Evolutionary conservation across 2,329 filamentous ascomycete genomes (phyloP).

Genomic region (Aspergillus floridensis): DNA sequence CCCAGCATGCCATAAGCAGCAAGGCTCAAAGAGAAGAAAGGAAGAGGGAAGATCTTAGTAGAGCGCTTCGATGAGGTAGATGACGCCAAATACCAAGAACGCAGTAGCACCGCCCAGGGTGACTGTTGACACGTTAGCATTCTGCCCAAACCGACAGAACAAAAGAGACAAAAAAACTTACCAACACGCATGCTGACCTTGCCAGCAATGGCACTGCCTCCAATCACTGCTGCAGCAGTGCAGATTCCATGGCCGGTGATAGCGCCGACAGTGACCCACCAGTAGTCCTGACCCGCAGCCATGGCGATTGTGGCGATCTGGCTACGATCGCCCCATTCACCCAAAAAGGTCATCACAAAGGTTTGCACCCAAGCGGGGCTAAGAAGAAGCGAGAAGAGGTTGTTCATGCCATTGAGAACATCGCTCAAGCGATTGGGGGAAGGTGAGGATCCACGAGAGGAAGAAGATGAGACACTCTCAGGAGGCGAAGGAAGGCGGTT

Average conservation of each 20-base stretch:
- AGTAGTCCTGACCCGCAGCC: constrained; percentile 97
- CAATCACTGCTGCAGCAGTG: constrained; percentile 86
- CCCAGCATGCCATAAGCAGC: neutral
- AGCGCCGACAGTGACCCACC: constrained; percentile 94
- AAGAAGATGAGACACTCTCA: constrained; percentile 75
- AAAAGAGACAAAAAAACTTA: constrained; percentile 53
- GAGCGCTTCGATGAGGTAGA: constrained; percentile 82
- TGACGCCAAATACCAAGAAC: constrained; percentile 86
- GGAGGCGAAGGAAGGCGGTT: constrained; percentile 76
- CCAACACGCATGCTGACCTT: constrained; percentile 92
- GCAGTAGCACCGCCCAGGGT: constrained; percentile 87
- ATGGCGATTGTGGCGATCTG: constrained; percentile 99
- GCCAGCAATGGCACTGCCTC: constrained; percentile 87
- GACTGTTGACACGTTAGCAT: constrained; percentile 53
- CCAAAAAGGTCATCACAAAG: constrained; percentile 97
- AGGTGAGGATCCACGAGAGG: constrained; percentile 59
- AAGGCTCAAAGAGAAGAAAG: neutral
- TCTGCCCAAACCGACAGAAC: neutral
- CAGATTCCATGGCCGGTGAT: constrained; percentile 83
- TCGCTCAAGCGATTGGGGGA: constrained; percentile 45
- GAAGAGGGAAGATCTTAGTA: constrained; percentile 37
- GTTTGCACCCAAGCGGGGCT: constrained; percentile 98
- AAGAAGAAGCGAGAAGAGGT: constrained; percentile 81
- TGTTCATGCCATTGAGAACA: constrained; percentile 67
- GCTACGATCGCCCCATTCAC: constrained; percentile 95